Base-by-base conservation (phyloP, 2,329 filamentous ascomycete species). In the Aspergillus brasiliensis region DNA sequence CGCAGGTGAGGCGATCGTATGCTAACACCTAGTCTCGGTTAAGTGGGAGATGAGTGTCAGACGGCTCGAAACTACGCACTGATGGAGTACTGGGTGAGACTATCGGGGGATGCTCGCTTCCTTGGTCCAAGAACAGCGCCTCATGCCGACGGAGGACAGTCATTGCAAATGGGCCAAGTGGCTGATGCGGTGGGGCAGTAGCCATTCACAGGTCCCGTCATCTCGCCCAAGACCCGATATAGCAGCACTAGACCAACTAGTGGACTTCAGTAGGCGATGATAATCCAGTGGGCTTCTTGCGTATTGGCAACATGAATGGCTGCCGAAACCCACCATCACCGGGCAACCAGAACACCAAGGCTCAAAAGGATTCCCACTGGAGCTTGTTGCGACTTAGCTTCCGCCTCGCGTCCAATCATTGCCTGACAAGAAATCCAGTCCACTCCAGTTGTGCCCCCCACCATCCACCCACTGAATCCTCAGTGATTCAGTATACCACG, bases 381-480 rank as follows among this genome's bases (percentile, higher is more conserved):
- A 48, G 46, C 46, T 48, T 48, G 46, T 48, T 25, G 17, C 46
- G 46, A 17, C 46, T 48, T 48, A 48, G 46, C 46, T 48, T 27
- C 46, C 23, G 23, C 23, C 1, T 31, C 7, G 1, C 8, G 46
- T 7, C 46, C 46, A 48, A 48, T 48, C 21, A 47, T 7, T 2
- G 7, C 21, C 8, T 15, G 21, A 21, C 44, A 47, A 27, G 21
- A 15, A 25, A 8, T 4, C 44, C 44, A 7, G 25, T 47, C 44
- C 46, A 48, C 11, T n/a, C 46, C 28, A 31, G 28, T 13, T 10
- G 28, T 8, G 10, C 8, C 10, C 28, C 28, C 28, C 28, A 31
- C 28, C 28, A 31, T 13, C 28, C 28, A 31, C 28, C 28, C 28
- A 31, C 28, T 31, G 28, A 31, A 31, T 31, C 28, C 28, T 31